Conservation (phyloP, 2,329 filamentous ascomycete genomes). For the Fusarium brevicatenulatum region DNA sequence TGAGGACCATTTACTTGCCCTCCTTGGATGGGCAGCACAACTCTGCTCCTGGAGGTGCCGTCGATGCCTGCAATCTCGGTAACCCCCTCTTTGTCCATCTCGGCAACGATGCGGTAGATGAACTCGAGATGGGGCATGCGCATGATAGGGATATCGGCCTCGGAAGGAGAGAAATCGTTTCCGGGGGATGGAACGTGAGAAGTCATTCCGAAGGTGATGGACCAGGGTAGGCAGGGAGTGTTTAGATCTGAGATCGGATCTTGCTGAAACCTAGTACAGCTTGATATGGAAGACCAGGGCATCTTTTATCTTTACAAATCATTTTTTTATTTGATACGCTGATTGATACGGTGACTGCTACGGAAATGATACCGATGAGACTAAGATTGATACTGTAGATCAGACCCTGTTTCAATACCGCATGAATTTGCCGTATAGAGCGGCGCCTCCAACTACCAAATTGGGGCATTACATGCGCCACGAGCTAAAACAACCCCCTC, state of each 20-base stretch:
- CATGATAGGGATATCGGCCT: conserved; percentile 11
- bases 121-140: conserved; percentile 36
- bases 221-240: neutral
- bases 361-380: neutral
- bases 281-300: neutral
- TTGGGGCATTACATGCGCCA: neutral
- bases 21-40: conserved; percentile 32
- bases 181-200: conserved; percentile 28
- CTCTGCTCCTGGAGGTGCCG: conserved; percentile 10
- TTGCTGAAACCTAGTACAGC: neutral
- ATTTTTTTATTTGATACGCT: neutral
- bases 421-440: neutral
- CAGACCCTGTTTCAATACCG: neutral
- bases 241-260: neutral
- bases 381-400: neutral
- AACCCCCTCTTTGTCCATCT: conserved; percentile 31
- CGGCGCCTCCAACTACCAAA: neutral
- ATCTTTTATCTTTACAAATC: conserved; percentile 18
- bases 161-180: conserved; percentile 18
- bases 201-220: conserved; percentile 2
- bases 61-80: conserved; percentile 22
- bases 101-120: conserved; percentile 37
- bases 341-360: neutral
- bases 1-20: conserved; percentile 25
- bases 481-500: neutral